Evolutionary conservation across 371 early-diverging fungal genomes (phyloP).

Genomic region (Rhizomucor pusillus): DNA sequence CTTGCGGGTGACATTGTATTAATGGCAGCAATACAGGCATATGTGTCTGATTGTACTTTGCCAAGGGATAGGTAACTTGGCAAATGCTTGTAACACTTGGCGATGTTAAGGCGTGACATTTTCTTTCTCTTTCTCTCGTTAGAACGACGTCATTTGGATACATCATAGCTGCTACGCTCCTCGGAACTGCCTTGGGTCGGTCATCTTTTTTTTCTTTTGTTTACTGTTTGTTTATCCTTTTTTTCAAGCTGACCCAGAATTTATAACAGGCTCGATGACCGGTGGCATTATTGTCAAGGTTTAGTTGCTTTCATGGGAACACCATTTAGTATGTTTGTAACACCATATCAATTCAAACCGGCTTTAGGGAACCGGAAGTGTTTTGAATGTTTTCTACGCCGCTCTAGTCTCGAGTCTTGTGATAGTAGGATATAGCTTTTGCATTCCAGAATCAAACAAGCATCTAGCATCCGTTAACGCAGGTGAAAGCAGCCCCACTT

Average conservation of each 20-base stretch:
- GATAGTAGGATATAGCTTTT: slow-evolving; percentile 19
- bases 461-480: background rate
- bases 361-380: slow-evolving; percentile 17
- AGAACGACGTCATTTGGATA: slow-evolving; percentile 33
- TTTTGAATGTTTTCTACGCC: slow-evolving; percentile 35
- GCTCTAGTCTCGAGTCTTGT: slow-evolving; percentile 17
- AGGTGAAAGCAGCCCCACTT: background rate
- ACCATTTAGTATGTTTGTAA: too few relatives aligned
- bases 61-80: slow-evolving; percentile 18
- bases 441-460: slow-evolving; percentile 49
- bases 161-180: slow-evolving; percentile 23
- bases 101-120: background rate
- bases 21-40: slow-evolving; percentile 34
- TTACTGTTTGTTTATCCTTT: background rate
- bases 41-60: slow-evolving; percentile 43
- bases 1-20: slow-evolving; percentile 35
- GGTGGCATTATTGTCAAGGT: slow-evolving; percentile 25
- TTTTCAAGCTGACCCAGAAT: background rate
- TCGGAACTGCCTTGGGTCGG: slow-evolving; percentile 29
- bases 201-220: background rate
- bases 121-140: slow-evolving; percentile 1
- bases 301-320: too few relatives aligned
- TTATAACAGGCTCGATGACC: slow-evolving; percentile 23
- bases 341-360: slow-evolving; percentile 4
- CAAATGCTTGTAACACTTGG: background rate